These are phyloP conservation scores for Chlamydomonas asymmetrica DNA, from an alignment of 139 green algal species.

Conservation along the genomic window DNA sequence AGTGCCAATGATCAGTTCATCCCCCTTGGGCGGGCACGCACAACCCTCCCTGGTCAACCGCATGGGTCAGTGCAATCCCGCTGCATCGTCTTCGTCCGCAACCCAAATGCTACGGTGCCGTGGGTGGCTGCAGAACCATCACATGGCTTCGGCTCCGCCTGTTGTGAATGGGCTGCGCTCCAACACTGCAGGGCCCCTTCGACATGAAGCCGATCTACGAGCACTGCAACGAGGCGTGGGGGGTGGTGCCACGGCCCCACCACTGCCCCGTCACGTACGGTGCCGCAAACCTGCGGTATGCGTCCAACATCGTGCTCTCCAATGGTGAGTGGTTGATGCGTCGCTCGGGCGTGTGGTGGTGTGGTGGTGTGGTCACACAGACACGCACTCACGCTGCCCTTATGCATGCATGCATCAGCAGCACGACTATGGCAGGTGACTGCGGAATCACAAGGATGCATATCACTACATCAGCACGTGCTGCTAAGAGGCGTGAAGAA, in stretches of 20 bases:
- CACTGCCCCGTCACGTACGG: slow-evolving; percentile 33
- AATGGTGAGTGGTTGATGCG: slow-evolving; percentile 47
- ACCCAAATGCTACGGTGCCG: background rate
- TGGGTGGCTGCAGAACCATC: background rate
- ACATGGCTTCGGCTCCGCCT: background rate
- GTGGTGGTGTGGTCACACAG: no score
- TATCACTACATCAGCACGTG: no score
- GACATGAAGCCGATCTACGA: slow-evolving; percentile 23
- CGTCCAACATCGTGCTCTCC: slow-evolving; percentile 76
- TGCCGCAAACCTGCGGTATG: slow-evolving; percentile 6
- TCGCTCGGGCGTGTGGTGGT: background rate
- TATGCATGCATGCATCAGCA: background rate
- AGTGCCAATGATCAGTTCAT: background rate
- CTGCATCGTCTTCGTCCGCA: no score
- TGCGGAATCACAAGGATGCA: no score
- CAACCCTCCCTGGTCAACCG: background rate
- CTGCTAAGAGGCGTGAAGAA: no score
- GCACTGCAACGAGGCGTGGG: slow-evolving; percentile 56
- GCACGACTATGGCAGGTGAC: no score
- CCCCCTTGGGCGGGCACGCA: background rate
- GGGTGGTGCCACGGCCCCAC: slow-evolving; percentile 28
- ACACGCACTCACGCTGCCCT: background rate
- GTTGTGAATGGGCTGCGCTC: background rate
- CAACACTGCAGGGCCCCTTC: slow-evolving; percentile 36
- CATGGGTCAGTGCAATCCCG: background rate